Percentiles rank a stretch among this genome's conserved stretches.
phyloP scores from a whole-genome alignment of 345 rosid species.

The Bruguiera parviflora region DNA sequence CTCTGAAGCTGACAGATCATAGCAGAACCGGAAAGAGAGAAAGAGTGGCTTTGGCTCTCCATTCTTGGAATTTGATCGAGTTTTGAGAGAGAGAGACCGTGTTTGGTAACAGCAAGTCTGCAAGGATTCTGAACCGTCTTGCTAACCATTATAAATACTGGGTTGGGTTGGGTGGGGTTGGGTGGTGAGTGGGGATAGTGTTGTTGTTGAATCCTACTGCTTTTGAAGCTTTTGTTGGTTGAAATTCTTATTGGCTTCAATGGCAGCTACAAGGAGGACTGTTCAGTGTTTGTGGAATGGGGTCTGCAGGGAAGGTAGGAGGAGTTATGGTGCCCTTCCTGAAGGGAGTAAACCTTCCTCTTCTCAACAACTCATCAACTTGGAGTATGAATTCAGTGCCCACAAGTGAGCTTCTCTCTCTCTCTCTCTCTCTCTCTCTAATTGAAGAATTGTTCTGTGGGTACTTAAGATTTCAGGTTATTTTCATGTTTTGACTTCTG shows the following conservation, averaged over 20 bases:
- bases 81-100: too few species aligned
- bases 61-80: too few species aligned
- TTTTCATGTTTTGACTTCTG: conserved; percentile 17
- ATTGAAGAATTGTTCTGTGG: neutral
- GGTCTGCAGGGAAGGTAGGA: conserved; percentile 18
- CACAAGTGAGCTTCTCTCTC: conserved; percentile 55
- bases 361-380: conserved; percentile 61
- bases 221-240: neutral
- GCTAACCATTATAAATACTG: too few species aligned
- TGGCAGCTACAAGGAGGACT: conserved; percentile 13
- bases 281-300: conserved; percentile 15
- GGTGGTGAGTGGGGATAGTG: neutral
- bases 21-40: too few species aligned
- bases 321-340: conserved; percentile 44
- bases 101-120: too few species aligned
- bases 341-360: conserved; percentile 40
- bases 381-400: conserved; percentile 80
- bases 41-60: too few species aligned
- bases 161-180: neutral
- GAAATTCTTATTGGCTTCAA: neutral
- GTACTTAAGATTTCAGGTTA: neutral
- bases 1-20: too few species aligned
- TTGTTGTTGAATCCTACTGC: neutral
- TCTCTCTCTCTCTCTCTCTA: neutral
- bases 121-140: too few species aligned